Evolutionary conservation across 2,329 filamentous ascomycete species (phyloP), one percentile per base, ranked within the genome.

Genomic region (Claviceps purpurea): DNA sequence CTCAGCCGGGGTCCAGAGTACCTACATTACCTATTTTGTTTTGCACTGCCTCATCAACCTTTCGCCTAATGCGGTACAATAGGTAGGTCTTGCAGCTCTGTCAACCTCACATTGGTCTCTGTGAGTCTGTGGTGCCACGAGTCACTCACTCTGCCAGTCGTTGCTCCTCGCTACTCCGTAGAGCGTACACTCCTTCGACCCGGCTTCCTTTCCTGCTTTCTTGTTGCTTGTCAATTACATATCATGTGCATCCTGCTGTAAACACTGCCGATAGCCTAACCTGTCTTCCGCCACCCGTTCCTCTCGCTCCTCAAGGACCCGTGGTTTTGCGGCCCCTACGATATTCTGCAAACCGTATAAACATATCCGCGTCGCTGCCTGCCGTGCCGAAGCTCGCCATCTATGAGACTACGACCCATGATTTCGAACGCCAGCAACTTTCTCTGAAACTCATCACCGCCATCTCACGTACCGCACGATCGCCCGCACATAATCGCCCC

Each of bases 401-500:
- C 43, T 8, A 8, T 16, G 43, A 40, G n/a, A 7, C 43, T 16
- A 8, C 24, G 24, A 26, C 10, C 7, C 49, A n/a, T 20, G 30
- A 14, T 13, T 44, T 38, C 26, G 49, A 50, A 14, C 8, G 18
- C 22, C 18, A 5, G 10, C 34, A 8, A 6, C n/a, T 46, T 47
- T 8, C 13, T 10, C 11, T 5, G 20, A 46, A 30, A 11, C 20
- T 3, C 6, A 14, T 51, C 24, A 20, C 26, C 18, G 42, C 43
- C 6, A 16, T 38, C 42, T 14, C 1, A 51, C n/a, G 3, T 14
- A 47, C 48, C 26, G 10, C 16, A 47, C 47, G 47, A 43, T 18
- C 51, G 40, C 51, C 42, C 50, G 40, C 49, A 39, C 49, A 52
- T 50, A 56, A 50, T 52, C 55, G 53, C 52, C 43, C 26, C 26